Base-by-base conservation (phyloP, 169 alveolate genomes). In the Theileria luwenshuni region DNA sequence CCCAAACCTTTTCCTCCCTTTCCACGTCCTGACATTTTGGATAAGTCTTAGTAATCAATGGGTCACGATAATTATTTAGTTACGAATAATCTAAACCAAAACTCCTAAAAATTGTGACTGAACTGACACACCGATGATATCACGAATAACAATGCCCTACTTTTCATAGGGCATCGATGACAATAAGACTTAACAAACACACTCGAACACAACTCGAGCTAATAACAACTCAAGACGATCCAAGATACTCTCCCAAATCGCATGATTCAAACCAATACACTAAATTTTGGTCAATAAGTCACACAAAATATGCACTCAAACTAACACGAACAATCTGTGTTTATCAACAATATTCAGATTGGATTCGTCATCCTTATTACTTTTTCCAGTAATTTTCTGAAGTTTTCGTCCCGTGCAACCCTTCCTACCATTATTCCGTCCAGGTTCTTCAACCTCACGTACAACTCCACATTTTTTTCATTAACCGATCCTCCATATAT, bases 1-100 rank as follows among this genome's bases (percentile, higher is more conserved):
- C 99, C 99, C 93, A 95, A 92, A 64, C 99, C 99, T 94, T 97
- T 97, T 76, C 99, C 99, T 79, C 99, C 99, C 90, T 96, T 96
- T 69, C 99, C 99, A 75, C 98, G 94, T 77, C 98, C 98, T 63
- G 97, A 90, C 97, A 95, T 95, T 70, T 90, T 93, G 71, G 69
- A 54, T 85, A 81, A 89, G 83, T 71, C 80, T 59, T 52, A 74
- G 49, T 68, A 56, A 32, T 71, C 21, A 58, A 60, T 63, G 80
- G 80, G 80, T 71, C 70, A 60, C 80, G 23, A 45, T 32, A 68
- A 45, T 68, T 41, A 68, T 51, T 68, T 48, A 68, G 72, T 68
- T 28, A 6, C 3, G 19, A 21, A 54, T 51, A 68, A 49, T 51
- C 63, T 68, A 23, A 56, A 65, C 61, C 35, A 67, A 79, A 69